A percentile compares a stretch with the other conserved stretches of the same genome.
Evolutionary conservation across 768 basidiomycete genomes (phyloP).

Genomic region (Kwoniella sp.): DNA sequence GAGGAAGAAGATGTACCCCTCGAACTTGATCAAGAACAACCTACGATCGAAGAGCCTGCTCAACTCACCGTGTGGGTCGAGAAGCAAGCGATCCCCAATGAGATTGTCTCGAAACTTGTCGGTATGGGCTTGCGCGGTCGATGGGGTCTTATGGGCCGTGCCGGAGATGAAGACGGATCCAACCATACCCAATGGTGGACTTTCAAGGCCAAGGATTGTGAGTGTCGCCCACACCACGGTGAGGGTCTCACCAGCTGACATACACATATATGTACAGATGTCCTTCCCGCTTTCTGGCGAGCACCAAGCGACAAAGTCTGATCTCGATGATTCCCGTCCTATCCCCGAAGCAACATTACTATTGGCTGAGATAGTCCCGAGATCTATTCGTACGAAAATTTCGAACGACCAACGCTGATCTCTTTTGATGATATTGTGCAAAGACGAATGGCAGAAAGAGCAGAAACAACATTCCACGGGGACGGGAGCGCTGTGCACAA

Average conservation of each 20-base stretch:
- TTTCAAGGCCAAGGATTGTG: conserved; percentile 33
- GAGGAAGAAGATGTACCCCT: background rate
- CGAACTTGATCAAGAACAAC: conserved; percentile 30
- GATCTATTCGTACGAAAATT: too few relatives aligned
- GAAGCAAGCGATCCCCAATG: background rate
- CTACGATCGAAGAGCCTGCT: conserved; percentile 35
- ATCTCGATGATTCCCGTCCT: background rate
- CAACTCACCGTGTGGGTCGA: conserved; percentile 28
- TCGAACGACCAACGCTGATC: too few relatives aligned
- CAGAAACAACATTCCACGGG: too few relatives aligned
- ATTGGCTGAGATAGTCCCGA: too few relatives aligned
- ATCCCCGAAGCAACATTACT: too few relatives aligned
- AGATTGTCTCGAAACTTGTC: background rate
- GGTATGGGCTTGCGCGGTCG: conserved; percentile 26
- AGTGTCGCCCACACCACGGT: background rate
- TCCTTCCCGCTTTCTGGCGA: conserved; percentile 23
- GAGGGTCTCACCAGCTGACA: background rate
- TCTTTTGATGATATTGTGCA: too few relatives aligned
- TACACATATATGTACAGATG: conserved; percentile 1
- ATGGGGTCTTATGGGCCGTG: conserved; percentile 23
- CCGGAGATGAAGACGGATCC: background rate
- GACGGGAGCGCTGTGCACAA: too few relatives aligned
- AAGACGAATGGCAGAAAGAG: too few relatives aligned
- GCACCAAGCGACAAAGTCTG: background rate
- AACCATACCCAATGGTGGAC: conserved; percentile 21